Evolutionary conservation across 495 filamentous ascomycete species (phyloP).

Genomic region (Peziza echinospora): DNA sequence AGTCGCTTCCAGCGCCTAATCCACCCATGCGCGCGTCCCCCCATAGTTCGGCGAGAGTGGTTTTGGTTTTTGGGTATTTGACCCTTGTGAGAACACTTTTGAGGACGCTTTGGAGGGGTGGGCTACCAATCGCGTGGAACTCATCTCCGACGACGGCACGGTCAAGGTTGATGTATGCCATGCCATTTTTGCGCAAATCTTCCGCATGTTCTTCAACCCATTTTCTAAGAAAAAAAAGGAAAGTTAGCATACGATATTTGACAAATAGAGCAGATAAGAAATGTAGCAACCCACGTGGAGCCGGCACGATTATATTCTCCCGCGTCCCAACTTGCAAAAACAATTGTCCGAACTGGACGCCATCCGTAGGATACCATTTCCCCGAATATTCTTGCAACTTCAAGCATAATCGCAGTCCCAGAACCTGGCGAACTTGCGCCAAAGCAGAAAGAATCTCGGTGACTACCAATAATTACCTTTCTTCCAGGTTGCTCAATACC

Average conservation of each 20-base stretch:
- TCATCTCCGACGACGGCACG: conserved; percentile 52
- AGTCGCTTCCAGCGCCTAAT: conserved; percentile 67
- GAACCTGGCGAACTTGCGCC: conserved; percentile 70
- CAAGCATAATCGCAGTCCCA: conserved; percentile 77
- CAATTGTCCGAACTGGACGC: conserved; percentile 78
- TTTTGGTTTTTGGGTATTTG: conserved; percentile 40
- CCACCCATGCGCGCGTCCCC: conserved; percentile 33
- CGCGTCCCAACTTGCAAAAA: conserved; percentile 89
- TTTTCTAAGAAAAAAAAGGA: conserved; percentile 30
- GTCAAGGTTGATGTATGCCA: conserved; percentile 86
- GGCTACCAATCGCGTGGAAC: conserved; percentile 58
- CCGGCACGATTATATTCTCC: conserved; percentile 87
- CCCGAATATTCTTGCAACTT: conserved; percentile 65
- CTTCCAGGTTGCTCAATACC: conserved; percentile 71
- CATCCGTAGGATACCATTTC: conserved; percentile 54
- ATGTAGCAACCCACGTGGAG: conserved; percentile 34
- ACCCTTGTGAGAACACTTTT: conserved; percentile 51
- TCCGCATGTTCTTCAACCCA: conserved; percentile 56
- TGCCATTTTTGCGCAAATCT: conserved; percentile 34
- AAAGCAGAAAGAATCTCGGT: conserved; percentile 83
- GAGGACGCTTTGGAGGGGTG: conserved; percentile 50
- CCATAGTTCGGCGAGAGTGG: conserved; percentile 63
- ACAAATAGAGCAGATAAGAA: background rate
- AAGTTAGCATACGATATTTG: background rate
- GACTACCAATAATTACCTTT: conserved; percentile 76